phyloP scores from a whole-genome alignment of 2,329 filamentous ascomycete genomes.

The Rhynchosporium graminicola region DNA sequence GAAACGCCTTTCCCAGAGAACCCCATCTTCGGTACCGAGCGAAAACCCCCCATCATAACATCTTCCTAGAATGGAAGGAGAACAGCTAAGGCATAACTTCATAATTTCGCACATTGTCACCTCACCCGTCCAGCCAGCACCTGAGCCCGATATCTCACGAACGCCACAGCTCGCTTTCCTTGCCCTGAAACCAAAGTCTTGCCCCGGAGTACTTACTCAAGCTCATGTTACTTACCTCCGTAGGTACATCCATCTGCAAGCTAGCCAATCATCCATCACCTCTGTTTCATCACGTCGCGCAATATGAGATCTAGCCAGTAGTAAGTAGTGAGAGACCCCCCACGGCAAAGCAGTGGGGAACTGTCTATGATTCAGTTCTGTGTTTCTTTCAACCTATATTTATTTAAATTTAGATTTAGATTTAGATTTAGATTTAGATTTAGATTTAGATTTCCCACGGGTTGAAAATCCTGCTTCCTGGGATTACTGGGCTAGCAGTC shows the following conservation, averaged over 20 bases:
- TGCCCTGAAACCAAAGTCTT: neutral
- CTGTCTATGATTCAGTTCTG: too few relatives aligned
- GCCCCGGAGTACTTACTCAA: too few relatives aligned
- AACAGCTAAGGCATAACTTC: constrained; percentile 5
- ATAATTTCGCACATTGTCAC: neutral
- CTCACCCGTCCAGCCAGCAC: too few relatives aligned
- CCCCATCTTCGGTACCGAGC: neutral
- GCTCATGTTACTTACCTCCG: too few relatives aligned
- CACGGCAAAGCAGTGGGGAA: too few relatives aligned
- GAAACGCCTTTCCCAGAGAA: too few relatives aligned
- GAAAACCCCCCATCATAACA: neutral
- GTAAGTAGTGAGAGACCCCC: neutral
- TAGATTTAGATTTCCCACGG: neutral
- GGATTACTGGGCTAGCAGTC: neutral
- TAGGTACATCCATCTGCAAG: too few relatives aligned
- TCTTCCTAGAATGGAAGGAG: constrained; percentile 4
- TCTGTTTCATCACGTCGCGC: neutral
- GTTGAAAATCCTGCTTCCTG: constrained; percentile 1
- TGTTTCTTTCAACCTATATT: too few relatives aligned
- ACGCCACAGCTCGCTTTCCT: constrained; percentile 9
- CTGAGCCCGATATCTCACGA: too few relatives aligned
- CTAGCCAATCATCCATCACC: neutral
- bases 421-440: neutral
- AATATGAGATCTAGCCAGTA: neutral
- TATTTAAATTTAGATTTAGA: neutral